Percentiles rank a stretch among this genome's conserved stretches.
Conservation (phyloP, 805 yeast species). For the Wickerhamomyces chaumierensis region DNA sequence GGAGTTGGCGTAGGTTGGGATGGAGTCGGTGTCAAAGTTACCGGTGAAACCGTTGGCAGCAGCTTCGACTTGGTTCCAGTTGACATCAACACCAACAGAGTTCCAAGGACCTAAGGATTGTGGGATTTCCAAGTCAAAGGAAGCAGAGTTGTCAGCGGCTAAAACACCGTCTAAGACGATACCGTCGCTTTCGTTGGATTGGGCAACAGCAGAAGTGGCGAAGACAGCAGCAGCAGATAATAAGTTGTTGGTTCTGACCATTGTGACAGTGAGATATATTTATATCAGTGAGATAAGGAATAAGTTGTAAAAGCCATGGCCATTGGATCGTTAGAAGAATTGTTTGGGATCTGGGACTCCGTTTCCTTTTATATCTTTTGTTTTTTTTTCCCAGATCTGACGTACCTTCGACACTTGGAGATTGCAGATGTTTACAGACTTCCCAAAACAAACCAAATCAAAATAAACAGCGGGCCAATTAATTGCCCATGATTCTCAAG, state of each 20-base stretch:
- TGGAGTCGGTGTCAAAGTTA: constrained; percentile 5
- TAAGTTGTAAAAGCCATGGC: too few species aligned
- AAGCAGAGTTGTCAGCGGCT: background rate
- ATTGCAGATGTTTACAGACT: too few species aligned
- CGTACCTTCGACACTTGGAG: too few species aligned
- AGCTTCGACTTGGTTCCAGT: background rate
- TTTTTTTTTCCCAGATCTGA: too few species aligned
- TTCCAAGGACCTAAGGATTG: constrained; percentile 12
- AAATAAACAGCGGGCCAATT: too few species aligned
- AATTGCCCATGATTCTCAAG: too few species aligned
- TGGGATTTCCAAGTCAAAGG: constrained; percentile 10
- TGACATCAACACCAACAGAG: constrained; percentile 5
- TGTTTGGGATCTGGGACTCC: too few species aligned
- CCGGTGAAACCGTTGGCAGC: constrained; percentile 2
- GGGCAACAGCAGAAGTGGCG: background rate
- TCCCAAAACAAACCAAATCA: too few species aligned
- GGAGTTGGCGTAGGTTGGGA: background rate
- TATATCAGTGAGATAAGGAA: too few species aligned
- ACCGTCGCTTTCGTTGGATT: background rate
- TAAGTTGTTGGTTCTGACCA: background rate
- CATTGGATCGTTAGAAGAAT: too few species aligned
- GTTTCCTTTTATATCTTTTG: too few species aligned
- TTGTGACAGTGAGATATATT: too few species aligned
- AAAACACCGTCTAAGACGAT: background rate
- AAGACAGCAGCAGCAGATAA: background rate